Evolutionary conservation across 805 yeast species (phyloP), one percentile per base, ranked within the genome.

Genomic region (Sugiyamaella boreocaroliniensis): DNA sequence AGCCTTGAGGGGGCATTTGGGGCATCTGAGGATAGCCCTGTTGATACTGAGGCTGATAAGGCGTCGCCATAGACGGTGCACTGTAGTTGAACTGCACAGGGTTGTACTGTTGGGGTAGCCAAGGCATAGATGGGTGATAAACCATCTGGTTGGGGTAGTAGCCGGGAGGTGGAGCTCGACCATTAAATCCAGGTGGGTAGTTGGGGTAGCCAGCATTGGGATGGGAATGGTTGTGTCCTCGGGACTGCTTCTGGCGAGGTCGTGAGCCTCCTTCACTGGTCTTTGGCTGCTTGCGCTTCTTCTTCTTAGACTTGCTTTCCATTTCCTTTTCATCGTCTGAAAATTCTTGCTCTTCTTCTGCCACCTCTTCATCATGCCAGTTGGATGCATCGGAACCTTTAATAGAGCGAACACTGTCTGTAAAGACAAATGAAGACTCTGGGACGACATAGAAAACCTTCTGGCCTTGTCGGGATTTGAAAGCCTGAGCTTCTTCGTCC

Each of bases 331-430:
- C 98, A 68, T 93, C 98, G 66, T 93, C 98, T 1, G 97, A 87
- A 60, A 84, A 92, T 65, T 92, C 98, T 66, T 88, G 95, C 66
- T 93, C 98, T 29, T 86, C 95, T 60, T 83, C 89, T 0, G 96
- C 89, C 29, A 92, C 69, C 63, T 93, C 99, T 70, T 93, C 98
- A 67, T 93, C 99, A 65, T 88, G 85, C 67, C 88, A 83, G 61
- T 93, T 93, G 63, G 95, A 86, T 0, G 99, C 99, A 71, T 93
- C 99, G 1, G 89, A 84, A 20, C 98, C 99, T 62, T 85, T 90
- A 16, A 82, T 54, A 19, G 76, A 71, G 60, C 81, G 86, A 51
- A 90, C 76, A 20, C 79, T 71, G 49, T 85, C 85, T 0, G 98
- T 92, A 57, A 82, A 80, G 8, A 86, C 73, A 69, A 89, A 92